A percentile compares a stretch with the other conserved stretches of the same genome.
Conservation (phyloP, 192 early-diverging fungal species). For the Linnemannia zychae region DNA sequence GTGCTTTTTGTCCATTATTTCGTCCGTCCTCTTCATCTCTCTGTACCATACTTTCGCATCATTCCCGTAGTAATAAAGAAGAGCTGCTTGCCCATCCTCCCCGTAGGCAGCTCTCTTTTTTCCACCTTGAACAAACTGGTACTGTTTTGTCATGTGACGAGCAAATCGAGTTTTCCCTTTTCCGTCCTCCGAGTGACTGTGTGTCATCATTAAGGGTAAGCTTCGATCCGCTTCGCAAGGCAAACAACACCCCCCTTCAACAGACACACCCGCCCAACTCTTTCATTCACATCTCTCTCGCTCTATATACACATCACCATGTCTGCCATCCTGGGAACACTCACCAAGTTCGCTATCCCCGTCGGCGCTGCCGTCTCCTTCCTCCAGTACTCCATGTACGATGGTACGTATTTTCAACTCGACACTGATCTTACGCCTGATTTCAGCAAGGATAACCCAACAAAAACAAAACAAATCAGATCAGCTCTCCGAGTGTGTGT, state of each 20-base stretch:
- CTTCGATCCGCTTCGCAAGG: background rate
- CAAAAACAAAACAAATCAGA: background rate
- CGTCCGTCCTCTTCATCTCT: background rate
- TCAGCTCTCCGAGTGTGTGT: background rate
- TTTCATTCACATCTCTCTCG: constrained; percentile 1
- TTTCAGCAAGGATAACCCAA: background rate
- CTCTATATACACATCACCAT: constrained; percentile 48
- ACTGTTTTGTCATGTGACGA: background rate
- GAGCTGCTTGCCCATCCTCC: background rate
- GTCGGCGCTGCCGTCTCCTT: constrained; percentile 77
- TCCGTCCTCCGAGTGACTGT: background rate
- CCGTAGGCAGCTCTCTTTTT: background rate
- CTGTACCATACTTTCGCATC: background rate
- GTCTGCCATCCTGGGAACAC: constrained; percentile 70
- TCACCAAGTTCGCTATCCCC: constrained; percentile 87
- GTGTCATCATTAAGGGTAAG: background rate
- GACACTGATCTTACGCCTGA: background rate
- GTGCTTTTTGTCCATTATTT: background rate
- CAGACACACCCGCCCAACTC: background rate
- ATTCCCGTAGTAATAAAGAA: background rate
- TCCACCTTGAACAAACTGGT: background rate
- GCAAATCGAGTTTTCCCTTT: background rate
- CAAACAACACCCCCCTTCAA: background rate
- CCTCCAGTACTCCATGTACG: constrained; percentile 90
- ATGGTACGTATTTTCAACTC: constrained; percentile 73